Conservation (phyloP, 2,329 filamentous ascomycete species). For the Aspergillus novofumigatus region DNA sequence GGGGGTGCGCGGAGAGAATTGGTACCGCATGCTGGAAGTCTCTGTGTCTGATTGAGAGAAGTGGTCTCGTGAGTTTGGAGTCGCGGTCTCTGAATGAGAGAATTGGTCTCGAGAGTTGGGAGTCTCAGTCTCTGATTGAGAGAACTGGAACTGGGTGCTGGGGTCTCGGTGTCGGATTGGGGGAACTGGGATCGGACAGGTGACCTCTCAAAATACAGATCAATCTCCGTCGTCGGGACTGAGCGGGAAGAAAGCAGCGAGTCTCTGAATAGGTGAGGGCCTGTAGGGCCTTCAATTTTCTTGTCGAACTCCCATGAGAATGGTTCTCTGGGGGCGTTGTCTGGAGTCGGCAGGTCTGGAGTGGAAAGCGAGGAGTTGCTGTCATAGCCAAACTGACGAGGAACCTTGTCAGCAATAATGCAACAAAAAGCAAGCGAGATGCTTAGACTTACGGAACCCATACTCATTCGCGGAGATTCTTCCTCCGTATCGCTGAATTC, state of each 20-base stretch:
- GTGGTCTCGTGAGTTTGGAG: too few species aligned
- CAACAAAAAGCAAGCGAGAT: not conserved
- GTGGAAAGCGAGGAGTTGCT: conserved; percentile 86
- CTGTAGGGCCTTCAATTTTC: conserved; percentile 73
- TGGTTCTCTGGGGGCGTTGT: conserved; percentile 58
- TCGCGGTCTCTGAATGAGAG: too few species aligned
- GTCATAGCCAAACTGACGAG: conserved; percentile 37
- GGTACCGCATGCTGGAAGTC: not conserved
- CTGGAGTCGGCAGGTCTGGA: conserved; percentile 75
- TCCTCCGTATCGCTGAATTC: conserved; percentile 42
- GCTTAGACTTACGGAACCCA: conserved; percentile 22
- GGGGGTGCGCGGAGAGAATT: conserved; percentile 15
- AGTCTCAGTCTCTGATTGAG: not conserved
- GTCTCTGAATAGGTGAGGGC: conserved; percentile 84
- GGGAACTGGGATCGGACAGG: conserved; percentile 9
- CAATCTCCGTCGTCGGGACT: conserved; percentile 14
- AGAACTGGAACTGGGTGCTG: conserved; percentile 24
- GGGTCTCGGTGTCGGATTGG: conserved; percentile 44
- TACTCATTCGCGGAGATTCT: conserved; percentile 54
- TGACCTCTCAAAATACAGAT: conserved; percentile 16
- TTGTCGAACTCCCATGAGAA: conserved; percentile 53
- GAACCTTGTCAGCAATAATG: not conserved
- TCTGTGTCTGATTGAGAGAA: too few species aligned
- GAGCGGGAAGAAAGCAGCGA: conserved; percentile 27
- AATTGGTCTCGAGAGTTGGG: conserved; percentile 23